phyloP scores from a whole-genome alignment of 2,329 filamentous ascomycete species.

The Orbilia brochopaga region DNA sequence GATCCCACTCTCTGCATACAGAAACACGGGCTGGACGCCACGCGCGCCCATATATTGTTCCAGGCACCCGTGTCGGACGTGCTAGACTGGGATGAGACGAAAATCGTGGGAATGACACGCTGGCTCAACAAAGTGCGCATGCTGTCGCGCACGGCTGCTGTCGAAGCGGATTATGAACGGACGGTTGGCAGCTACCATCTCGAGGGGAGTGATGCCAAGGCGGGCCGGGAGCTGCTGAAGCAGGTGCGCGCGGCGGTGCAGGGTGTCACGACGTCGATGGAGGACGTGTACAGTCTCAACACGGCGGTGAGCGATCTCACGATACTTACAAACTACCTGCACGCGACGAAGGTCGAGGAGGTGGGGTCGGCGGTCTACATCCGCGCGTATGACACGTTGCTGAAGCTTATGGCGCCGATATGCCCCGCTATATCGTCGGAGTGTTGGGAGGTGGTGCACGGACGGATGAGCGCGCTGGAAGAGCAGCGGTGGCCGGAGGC shows the following conservation, averaged over 20 bases:
- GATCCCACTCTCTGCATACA: slow-evolving; percentile 76
- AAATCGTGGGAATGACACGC: slow-evolving; percentile 79
- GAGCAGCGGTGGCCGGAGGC: slow-evolving; percentile 65
- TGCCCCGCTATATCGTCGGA: slow-evolving; percentile 82
- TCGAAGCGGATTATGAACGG: slow-evolving; percentile 30
- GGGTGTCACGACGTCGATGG: slow-evolving; percentile 72
- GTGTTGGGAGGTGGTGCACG: slow-evolving; percentile 72
- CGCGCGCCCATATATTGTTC: slow-evolving; percentile 85
- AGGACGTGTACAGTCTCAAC: slow-evolving; percentile 77
- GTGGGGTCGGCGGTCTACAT: slow-evolving; percentile 59
- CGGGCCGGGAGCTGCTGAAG: slow-evolving; percentile 10
- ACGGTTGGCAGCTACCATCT: slow-evolving; percentile 15
- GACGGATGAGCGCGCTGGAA: slow-evolving; percentile 56
- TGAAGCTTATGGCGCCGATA: slow-evolving; percentile 78
- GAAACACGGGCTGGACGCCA: slow-evolving; percentile 80
- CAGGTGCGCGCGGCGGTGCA: slow-evolving; percentile 55
- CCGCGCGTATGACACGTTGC: slow-evolving; percentile 64
- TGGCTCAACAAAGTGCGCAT: slow-evolving; percentile 74
- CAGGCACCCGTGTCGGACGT: slow-evolving; percentile 83
- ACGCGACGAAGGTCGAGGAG: slow-evolving; percentile 58
- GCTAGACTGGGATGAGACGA: slow-evolving; percentile 84
- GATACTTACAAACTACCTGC: slow-evolving; percentile 74
- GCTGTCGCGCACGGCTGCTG: slow-evolving; percentile 33
- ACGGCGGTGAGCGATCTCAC: slow-evolving; percentile 84
- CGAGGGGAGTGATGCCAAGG: neutral